Conservation (phyloP, 495 filamentous ascomycete genomes). For the Penicillium pancosmium region DNA sequence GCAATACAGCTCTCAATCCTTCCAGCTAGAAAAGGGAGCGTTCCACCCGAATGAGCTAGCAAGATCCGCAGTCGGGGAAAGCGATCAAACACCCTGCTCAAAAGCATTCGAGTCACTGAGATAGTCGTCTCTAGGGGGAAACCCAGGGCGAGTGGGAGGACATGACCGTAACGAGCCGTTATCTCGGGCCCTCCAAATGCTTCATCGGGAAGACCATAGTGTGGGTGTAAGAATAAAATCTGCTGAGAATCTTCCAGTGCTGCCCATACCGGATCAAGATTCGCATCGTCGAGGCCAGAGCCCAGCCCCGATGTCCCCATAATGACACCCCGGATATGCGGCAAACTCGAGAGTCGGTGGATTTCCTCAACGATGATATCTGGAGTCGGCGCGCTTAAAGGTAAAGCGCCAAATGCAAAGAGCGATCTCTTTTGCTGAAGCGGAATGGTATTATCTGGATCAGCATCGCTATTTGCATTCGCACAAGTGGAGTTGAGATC, state of each 20-base stretch:
- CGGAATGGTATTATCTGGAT: slow-evolving; percentile 20
- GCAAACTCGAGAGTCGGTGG: slow-evolving; percentile 56
- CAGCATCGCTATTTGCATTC: slow-evolving; percentile 50
- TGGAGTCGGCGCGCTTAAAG: slow-evolving; percentile 66
- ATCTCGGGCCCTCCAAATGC: slow-evolving; percentile 68
- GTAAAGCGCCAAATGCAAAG: slow-evolving; percentile 82
- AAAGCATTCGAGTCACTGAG: slow-evolving; percentile 82
- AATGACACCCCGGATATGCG: slow-evolving; percentile 79
- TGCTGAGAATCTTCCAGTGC: slow-evolving; percentile 64
- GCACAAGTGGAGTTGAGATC: slow-evolving; percentile 73
- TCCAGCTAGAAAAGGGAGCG: slow-evolving; percentile 86
- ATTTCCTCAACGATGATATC: slow-evolving; percentile 65
- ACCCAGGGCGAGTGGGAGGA: slow-evolving; percentile 81
- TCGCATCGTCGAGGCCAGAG: slow-evolving; percentile 76
- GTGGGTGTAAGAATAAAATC: slow-evolving; percentile 86
- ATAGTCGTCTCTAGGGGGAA: slow-evolving; percentile 96
- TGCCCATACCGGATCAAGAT: slow-evolving; percentile 68
- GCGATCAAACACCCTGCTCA: slow-evolving; percentile 82
- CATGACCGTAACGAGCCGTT: slow-evolving; percentile 76
- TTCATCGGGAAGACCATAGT: slow-evolving; percentile 81
- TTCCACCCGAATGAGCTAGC: slow-evolving; percentile 86
- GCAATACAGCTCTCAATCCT: slow-evolving; percentile 84
- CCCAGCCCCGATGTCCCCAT: slow-evolving; percentile 86
- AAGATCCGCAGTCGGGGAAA: slow-evolving; percentile 72
- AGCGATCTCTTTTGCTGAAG: slow-evolving; percentile 44